Evolutionary conservation across 768 basidiomycete species (phyloP).

Genomic region (Daedaleopsis nitida): DNA sequence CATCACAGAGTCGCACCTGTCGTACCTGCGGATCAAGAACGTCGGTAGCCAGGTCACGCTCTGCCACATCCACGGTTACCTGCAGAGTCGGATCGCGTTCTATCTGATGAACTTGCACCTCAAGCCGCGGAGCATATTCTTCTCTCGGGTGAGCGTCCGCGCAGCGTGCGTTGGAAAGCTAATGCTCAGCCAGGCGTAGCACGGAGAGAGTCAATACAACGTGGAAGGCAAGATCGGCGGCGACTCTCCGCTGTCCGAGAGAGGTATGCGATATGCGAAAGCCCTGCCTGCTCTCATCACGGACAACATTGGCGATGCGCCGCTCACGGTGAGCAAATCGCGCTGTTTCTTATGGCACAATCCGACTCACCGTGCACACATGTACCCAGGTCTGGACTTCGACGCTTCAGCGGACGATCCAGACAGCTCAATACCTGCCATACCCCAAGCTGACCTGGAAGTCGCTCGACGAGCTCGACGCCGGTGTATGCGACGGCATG

Average conservation of each 20-base stretch:
- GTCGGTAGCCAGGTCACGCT: conserved; percentile 90
- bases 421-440: conserved; percentile 80
- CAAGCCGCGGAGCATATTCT: conserved; percentile 94
- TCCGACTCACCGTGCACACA: neutral
- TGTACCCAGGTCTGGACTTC: conserved; percentile 94
- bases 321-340: conserved; percentile 65
- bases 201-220: conserved; percentile 97
- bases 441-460: conserved; percentile 98
- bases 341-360: neutral
- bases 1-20: conserved; percentile 87
- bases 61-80: conserved; percentile 87
- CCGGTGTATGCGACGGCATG: conserved; percentile 99
- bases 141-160: conserved; percentile 79
- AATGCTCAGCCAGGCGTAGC: conserved; percentile 52
- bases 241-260: conserved; percentile 85
- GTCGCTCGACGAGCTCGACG: conserved; percentile 96
- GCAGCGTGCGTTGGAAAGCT: neutral
- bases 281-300: conserved; percentile 87
- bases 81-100: conserved; percentile 96
- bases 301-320: conserved; percentile 88
- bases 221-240: conserved; percentile 97
- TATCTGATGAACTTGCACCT: conserved; percentile 98
- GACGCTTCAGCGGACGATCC: conserved; percentile 90
- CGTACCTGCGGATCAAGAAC: conserved; percentile 90
- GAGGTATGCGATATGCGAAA: conserved; percentile 82